Base-by-base conservation (phyloP, 2,329 filamentous ascomycete genomes). In the Nigrospora oryzae region DNA sequence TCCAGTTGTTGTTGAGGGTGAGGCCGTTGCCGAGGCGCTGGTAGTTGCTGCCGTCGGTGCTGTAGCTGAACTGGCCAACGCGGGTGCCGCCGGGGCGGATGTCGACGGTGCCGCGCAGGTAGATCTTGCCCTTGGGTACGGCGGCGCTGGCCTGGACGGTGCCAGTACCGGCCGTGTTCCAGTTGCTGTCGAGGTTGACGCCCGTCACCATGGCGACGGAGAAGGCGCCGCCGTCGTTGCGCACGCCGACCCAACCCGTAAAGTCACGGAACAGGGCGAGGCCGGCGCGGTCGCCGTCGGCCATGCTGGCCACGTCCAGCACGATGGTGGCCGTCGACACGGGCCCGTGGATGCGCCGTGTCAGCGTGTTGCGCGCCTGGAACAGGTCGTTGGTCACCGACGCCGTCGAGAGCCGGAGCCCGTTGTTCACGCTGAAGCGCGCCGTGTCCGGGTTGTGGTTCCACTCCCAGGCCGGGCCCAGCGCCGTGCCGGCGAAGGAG, bases 401-500 rank as follows among this genome's bases (percentile, higher is more conserved):
- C 1, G 70, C 71, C 2, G 76, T 71, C 28, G 56, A 60, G 1
- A 81, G 62, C 0, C 62, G 65, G 3, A 81, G 52, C 2, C 72
- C 70, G 30, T 68, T 60, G 36, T 63, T 56, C 11, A 77, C 61
- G 2, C 53, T 56, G 52, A 60, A 81, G 10, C 67, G 70, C 11
- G 56, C 61, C 1, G 58, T 64, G 45, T 81, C 74, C 0, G 77
- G 77, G 55, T 81, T 80, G 51, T 81, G 77, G 53, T 81, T 82
- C 76, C 77, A 81, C 55, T 81, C 77, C 73, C 74, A 81, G 2
- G 68, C 60, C 0, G 65, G 63, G 7, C 62, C 56, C 1, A 81
- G 62, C 0, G 58, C 49, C 0, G 59, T 53, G 0, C 69, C 71
- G 0, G 49, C 40, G 49, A 81, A 81, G 0, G 47, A 56, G 47